These are phyloP conservation scores for Bullera alba DNA, from an alignment of 768 basidiomycete species.

Conservation along the genomic window DNA sequence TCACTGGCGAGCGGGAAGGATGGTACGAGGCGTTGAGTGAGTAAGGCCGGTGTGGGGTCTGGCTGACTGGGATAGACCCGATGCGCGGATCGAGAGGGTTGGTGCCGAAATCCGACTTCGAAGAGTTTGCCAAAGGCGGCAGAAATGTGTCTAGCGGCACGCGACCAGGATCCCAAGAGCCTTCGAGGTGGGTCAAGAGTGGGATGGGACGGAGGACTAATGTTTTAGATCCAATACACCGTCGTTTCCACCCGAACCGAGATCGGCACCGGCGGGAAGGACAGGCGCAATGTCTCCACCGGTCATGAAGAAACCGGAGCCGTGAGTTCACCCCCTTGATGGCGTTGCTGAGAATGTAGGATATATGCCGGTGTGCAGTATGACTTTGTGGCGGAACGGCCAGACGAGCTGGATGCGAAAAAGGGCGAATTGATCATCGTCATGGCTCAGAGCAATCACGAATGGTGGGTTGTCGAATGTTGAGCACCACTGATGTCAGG, in stretches of 20 bases:
- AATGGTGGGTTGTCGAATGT: constrained; percentile 56
- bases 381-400: constrained; percentile 89
- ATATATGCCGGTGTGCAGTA: constrained; percentile 94
- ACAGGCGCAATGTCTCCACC: background rate
- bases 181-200: constrained; percentile 7
- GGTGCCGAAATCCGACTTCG: constrained; percentile 79
- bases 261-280: background rate
- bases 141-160: background rate
- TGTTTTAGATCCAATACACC: constrained; percentile 23
- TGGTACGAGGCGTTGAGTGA: constrained; percentile 87
- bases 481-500: constrained; percentile 18
- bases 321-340: constrained; percentile 6
- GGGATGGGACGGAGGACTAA: background rate
- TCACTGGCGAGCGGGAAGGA: constrained; percentile 64
- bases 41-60: constrained; percentile 14
- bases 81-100: constrained; percentile 82
- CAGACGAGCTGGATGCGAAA: constrained; percentile 92
- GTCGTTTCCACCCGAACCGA: constrained; percentile 9
- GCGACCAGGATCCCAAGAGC: constrained; percentile 1
- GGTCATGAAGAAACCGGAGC: constrained; percentile 15
- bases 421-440: constrained; percentile 90
- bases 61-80: constrained; percentile 53
- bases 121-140: constrained; percentile 70
- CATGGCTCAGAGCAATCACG: constrained; percentile 98
- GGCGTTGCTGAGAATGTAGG: constrained; percentile 48